Conservation (phyloP, 225 moss, liverwort and hornwort species). For the Pseudisothecium myosuroides region DNA sequence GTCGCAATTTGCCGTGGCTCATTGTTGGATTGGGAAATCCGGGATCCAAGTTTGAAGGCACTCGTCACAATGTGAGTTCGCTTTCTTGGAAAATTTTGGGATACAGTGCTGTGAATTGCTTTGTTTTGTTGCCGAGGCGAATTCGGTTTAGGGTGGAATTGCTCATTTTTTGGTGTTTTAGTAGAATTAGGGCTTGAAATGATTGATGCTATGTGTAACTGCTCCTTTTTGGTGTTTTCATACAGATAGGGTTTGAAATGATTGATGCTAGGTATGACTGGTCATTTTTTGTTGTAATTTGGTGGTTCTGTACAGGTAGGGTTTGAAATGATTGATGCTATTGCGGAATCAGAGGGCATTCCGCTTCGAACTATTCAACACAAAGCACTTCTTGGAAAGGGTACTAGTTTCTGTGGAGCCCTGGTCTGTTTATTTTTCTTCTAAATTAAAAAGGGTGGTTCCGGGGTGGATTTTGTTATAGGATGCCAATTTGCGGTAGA, state of each 20-base stretch:
- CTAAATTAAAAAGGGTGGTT: not conserved
- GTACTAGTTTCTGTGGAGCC: constrained; percentile 19
- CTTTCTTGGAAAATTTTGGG: not conserved
- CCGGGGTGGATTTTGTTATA: not conserved
- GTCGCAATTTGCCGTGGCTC: constrained; percentile 73
- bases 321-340: constrained; percentile 93
- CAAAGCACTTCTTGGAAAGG: constrained; percentile 87
- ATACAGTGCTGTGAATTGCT: not conserved
- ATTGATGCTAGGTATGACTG: constrained; percentile 6
- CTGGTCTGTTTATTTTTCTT: not conserved
- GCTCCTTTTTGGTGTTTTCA: not conserved
- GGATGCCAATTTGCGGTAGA: not conserved
- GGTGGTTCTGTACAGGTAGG: constrained; percentile 42
- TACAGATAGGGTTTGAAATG: not conserved
- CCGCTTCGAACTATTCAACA: constrained; percentile 85
- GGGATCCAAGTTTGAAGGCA: constrained; percentile 87
- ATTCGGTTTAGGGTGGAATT: not conserved
- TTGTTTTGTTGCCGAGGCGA: not conserved
- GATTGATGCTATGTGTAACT: not conserved
- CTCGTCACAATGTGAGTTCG: constrained; percentile 75
- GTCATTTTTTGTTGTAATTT: not conserved
- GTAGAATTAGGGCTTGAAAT: constrained; percentile 27
- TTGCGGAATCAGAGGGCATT: constrained; percentile 75
- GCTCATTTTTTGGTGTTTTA: not conserved
- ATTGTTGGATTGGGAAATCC: constrained; percentile 95